These are phyloP conservation scores for Stromatinia cepivora DNA, from an alignment of 2,329 filamentous ascomycete species.

Conservation along the genomic window DNA sequence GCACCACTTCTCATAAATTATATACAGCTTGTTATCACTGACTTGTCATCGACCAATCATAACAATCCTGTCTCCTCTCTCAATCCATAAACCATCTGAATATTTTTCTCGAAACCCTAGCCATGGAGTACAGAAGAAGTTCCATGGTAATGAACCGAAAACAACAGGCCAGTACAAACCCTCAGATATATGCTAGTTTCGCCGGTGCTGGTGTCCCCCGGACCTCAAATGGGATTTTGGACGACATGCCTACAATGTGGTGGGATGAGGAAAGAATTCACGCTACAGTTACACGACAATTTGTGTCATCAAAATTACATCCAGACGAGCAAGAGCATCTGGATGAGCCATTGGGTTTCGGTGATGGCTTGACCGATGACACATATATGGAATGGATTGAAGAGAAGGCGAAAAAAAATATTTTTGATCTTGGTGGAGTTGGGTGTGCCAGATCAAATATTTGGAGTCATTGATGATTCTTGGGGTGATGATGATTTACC, in stretches of 20 bases:
- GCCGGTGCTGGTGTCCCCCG: constrained; percentile 31
- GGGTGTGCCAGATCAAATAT: constrained; percentile 71
- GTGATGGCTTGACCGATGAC: constrained; percentile 64
- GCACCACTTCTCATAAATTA: constrained; percentile 6
- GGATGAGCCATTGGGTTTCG: constrained; percentile 64
- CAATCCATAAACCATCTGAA: neutral
- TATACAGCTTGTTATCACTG: neutral
- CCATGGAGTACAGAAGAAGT: constrained; percentile 39
- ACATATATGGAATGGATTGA: constrained; percentile 80
- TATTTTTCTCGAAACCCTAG: constrained; percentile 1
- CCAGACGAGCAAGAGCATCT: constrained; percentile 63
- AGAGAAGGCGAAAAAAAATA: constrained; percentile 65
- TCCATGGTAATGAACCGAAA: constrained; percentile 33
- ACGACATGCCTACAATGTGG: constrained; percentile 52
- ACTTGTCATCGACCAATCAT: neutral
- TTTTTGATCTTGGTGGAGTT: constrained; percentile 72
- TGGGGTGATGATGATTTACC: constrained; percentile 78
- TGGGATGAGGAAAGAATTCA: constrained; percentile 72
- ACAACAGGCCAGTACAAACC: constrained; percentile 25
- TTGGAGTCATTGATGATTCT: constrained; percentile 71
- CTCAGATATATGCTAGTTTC: constrained; percentile 40
- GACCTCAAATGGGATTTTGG: constrained; percentile 36
- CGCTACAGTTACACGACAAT: constrained; percentile 66
- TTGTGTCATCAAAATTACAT: constrained; percentile 63
- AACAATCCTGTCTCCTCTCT: neutral